Base-by-base conservation (phyloP, 768 basidiomycete species). In the Leccinum disarticulatum region DNA sequence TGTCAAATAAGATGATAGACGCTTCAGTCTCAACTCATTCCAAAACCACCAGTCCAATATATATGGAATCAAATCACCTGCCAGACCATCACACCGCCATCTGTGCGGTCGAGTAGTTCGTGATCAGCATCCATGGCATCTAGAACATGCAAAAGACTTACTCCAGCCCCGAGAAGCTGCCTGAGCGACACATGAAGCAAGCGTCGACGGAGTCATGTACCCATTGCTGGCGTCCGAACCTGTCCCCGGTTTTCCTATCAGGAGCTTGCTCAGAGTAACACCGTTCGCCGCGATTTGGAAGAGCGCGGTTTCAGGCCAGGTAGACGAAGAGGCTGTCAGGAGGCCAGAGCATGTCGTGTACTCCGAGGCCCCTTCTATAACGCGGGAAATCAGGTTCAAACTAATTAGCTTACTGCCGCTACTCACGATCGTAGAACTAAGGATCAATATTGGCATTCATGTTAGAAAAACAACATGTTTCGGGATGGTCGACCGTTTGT, bases 161-260 rank as follows among this genome's bases (percentile, higher is more conserved):
- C 86, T 81, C 90, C 90, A 91, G 30, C 87, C 89, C 58, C 79
- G 57, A 13, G 63, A 66, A 63, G 84, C 81, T 0, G 86, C 90
- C 70, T 85, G 76, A 15, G 77, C 64, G 33, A 91, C 74, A 68
- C 91, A 92, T 2, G 72, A 70, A 0, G 85, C 81, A 17, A 92
- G 77, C 14, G 80, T 81, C 2, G 78, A 70, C 1, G 87, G 77
- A 30, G 74, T 75, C 64, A 92, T 85, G 73, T 82, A 90, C 4
- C 87, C 80, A 38, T 77, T 82, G 52, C 54, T 76, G 1, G 83
- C 81, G 28, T 80, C 79, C 4, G 65, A 66, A 1, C 68, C 33
- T 27, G 71, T 79, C 2, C 73, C 77, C 2, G 83, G 83, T 68
- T 85, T 85, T 0, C 83, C 83, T 61, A 85, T 83, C 56, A 85